These are phyloP conservation scores for Berkeleyomyces basicola DNA, from an alignment of 2,329 filamentous ascomycete genomes.

Conservation along the genomic window DNA sequence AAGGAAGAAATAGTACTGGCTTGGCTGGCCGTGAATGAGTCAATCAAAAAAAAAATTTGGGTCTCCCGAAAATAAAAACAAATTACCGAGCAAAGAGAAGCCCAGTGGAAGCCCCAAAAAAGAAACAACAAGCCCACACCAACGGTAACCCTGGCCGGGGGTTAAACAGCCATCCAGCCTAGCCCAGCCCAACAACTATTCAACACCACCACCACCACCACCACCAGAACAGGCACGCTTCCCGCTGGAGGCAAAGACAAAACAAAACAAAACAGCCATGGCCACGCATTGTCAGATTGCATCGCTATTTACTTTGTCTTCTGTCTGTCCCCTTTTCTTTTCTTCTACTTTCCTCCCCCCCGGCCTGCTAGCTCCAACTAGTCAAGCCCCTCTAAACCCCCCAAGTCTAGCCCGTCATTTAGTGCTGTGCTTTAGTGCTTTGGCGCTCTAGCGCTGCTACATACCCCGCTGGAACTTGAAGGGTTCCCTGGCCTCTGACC, in stretches of 20 bases:
- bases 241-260: neutral
- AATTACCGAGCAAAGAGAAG: neutral
- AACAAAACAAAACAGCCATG: neutral
- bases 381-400: neutral
- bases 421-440: neutral
- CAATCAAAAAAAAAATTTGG: neutral
- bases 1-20: neutral
- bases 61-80: neutral
- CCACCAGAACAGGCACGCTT: neutral
- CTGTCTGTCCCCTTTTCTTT: neutral
- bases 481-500: neutral
- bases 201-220: neutral
- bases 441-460: neutral
- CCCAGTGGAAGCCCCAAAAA: neutral
- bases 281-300: no score
- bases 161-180: neutral
- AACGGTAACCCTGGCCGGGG: neutral
- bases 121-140: neutral
- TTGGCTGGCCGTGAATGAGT: neutral
- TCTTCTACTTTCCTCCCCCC: neutral
- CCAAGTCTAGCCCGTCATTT: no score
- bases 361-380: neutral
- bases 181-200: neutral
- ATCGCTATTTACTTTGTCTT: neutral
- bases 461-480: neutral